Evolutionary conservation across 371 early-diverging fungal species (phyloP).

Genomic region (Phascolomyces articulosus): DNA sequence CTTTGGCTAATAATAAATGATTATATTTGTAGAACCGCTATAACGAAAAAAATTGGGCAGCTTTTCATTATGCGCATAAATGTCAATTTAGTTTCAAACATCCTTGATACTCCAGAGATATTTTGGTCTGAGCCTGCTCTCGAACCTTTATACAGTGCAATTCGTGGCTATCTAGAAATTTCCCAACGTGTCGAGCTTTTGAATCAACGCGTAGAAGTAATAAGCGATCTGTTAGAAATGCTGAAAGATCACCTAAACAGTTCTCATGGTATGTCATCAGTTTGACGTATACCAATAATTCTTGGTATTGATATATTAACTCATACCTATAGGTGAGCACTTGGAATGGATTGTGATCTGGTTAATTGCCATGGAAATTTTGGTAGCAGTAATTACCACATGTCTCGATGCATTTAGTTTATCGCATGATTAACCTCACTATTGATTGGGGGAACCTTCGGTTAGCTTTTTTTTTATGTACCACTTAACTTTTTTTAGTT

Average conservation of each 20-base stretch:
- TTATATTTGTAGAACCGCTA: conserved; percentile 48
- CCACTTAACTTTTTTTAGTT: too few relatives aligned
- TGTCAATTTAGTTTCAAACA: conserved; percentile 84
- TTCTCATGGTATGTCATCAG: conserved; percentile 52
- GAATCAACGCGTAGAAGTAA: conserved; percentile 64
- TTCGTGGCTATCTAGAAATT: conserved; percentile 83
- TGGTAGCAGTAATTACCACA: conserved; percentile 81
- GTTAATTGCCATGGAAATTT: conserved; percentile 79
- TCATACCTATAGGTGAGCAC: conserved; percentile 68
- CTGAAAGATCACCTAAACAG: conserved; percentile 80
- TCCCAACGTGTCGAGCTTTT: conserved; percentile 72
- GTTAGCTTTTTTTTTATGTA: too few relatives aligned
- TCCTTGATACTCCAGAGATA: conserved; percentile 87
- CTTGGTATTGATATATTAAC: too few relatives aligned
- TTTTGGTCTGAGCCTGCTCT: conserved; percentile 87
- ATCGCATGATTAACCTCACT: conserved; percentile 35
- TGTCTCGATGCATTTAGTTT: conserved; percentile 71
- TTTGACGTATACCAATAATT: too few relatives aligned
- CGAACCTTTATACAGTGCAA: conserved; percentile 79
- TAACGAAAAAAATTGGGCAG: conserved; percentile 69
- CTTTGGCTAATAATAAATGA: not conserved
- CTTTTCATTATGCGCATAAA: conserved; percentile 88
- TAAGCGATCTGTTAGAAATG: conserved; percentile 86
- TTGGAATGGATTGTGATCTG: conserved; percentile 87
- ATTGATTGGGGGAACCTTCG: too few relatives aligned